Conservation (phyloP, 2,329 filamentous ascomycete genomes). For the Scytalidium sp. region DNA sequence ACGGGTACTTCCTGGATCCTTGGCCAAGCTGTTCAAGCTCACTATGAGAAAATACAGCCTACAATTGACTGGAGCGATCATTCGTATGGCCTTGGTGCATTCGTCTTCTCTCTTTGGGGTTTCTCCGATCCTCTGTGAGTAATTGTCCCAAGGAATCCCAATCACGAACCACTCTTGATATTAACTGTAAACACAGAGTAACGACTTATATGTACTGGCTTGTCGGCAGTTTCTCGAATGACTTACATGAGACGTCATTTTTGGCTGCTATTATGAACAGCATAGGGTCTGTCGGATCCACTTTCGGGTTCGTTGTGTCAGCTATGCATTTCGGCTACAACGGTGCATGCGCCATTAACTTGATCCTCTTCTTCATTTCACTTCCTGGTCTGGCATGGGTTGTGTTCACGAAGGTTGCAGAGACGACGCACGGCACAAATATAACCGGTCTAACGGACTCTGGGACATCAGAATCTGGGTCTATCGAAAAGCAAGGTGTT, state of each 20-base stretch:
- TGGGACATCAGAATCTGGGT: neutral
- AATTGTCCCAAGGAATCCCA: neutral
- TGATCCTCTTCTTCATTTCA: conserved; percentile 5
- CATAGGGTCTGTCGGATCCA: conserved; percentile 6
- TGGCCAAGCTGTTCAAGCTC: conserved; percentile 10
- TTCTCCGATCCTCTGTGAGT: conserved; percentile 12
- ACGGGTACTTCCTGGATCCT: conserved; percentile 13
- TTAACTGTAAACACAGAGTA: too few species aligned
- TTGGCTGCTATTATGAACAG: conserved; percentile 7
- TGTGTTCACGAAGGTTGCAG: conserved; percentile 25
- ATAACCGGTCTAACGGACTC: neutral
- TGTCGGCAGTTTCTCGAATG: conserved; percentile 12
- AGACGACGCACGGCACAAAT: conserved; percentile 1
- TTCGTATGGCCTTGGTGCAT: conserved; percentile 9
- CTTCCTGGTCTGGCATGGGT: conserved; percentile 6
- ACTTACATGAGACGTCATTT: conserved; percentile 11
- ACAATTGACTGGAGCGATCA: conserved; percentile 10
- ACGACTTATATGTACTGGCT: conserved; percentile 15
- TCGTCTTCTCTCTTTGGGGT: conserved; percentile 14
- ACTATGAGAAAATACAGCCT: conserved; percentile 9
- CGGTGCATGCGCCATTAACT: conserved; percentile 8
- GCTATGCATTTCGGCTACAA: conserved; percentile 9
- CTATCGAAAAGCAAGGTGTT: too few species aligned
- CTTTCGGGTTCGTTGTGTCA: conserved; percentile 9
- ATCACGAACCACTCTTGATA: neutral